Conservation (phyloP, 2,329 filamentous ascomycete genomes). For the Chalaropsis thielavioides region DNA sequence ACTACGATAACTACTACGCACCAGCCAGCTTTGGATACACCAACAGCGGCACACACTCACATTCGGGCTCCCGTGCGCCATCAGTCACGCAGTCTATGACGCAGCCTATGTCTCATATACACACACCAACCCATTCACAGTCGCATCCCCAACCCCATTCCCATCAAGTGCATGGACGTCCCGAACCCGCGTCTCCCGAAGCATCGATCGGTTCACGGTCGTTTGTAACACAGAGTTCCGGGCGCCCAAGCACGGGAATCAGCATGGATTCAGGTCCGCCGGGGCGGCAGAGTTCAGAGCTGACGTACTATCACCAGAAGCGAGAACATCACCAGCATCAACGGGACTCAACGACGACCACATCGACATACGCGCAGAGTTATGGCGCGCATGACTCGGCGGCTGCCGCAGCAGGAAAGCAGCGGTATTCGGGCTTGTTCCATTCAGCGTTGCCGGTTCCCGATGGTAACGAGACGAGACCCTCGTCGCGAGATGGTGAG, state of each 20-base stretch:
- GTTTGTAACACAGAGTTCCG: constrained; percentile 30
- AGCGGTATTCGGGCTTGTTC: constrained; percentile 57
- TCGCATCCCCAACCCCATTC: constrained; percentile 15
- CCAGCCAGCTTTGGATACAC: constrained; percentile 18
- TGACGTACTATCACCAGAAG: constrained; percentile 25
- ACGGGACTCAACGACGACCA: constrained; percentile 34
- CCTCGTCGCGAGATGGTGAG: constrained; percentile 19
- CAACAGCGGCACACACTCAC: constrained; percentile 2
- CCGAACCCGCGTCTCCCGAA: constrained; percentile 8
- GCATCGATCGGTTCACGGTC: constrained; percentile 30
- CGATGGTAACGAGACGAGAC: constrained; percentile 44
- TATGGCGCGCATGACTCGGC: constrained; percentile 19
- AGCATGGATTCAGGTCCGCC: constrained; percentile 33
- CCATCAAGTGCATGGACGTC: constrained; percentile 10
- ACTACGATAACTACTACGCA: constrained; percentile 41
- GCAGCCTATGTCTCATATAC: not conserved
- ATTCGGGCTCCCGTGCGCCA: constrained; percentile 19
- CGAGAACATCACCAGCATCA: constrained; percentile 18
- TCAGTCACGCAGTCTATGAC: constrained; percentile 11
- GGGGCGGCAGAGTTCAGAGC: constrained; percentile 40
- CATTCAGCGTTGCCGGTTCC: constrained; percentile 74
- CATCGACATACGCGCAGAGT: constrained; percentile 37
- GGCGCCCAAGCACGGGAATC: constrained; percentile 44
- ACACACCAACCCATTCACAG: constrained; percentile 2
- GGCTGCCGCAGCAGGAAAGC: constrained; percentile 26